Base-by-base conservation (phyloP, 257 asterid species). In the Cinchona pubescens region DNA sequence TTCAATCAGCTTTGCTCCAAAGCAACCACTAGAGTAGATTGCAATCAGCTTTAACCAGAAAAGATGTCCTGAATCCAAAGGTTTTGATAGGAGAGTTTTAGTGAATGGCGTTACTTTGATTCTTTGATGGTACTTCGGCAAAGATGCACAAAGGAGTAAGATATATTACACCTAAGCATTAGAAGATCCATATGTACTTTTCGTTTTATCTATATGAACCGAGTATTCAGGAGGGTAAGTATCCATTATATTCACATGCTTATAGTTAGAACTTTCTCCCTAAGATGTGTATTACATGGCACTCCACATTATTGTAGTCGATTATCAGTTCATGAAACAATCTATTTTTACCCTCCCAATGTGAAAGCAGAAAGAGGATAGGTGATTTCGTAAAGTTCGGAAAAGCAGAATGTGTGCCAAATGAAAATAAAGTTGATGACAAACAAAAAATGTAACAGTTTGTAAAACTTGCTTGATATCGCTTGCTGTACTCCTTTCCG, bases 401-500 rank as follows among this genome's bases (percentile, higher is more conserved):
- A 48, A 69, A 46, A 48, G 7, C 21, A 51, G 15, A n/a, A 71
- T 21, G 4, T 35, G 38, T 8, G 18, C 16, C 58, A 35, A 40
- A 60, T 19, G 18, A 7, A 49, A 74, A 58, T 9, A 64, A 25
- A 42, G 37, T 25, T 49, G 25, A 72, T 30, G 0, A 45, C 7
- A 0, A 77, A 66, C 40, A 35, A 38, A 81, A 82, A 81, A 80
- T 60, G 49, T 21, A 72, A 38, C 45, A 78, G 79, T 67, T 70
- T 14, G 63, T 76, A 67, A 76, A 85, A 87, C 98, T 91, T 91
- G 83, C 99, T 95, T 92, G 99, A 91, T 88, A 95, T 95, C 73
- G 99, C 97, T 86, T 90, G 97, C 72, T 95, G 99, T 63, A 95
- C 99, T 45, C 94, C 89, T 88, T 95, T 92, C 87, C 99, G 89